Base-by-base conservation (phyloP, 768 basidiomycete species). In the Strobilomyces dryophilus region DNA sequence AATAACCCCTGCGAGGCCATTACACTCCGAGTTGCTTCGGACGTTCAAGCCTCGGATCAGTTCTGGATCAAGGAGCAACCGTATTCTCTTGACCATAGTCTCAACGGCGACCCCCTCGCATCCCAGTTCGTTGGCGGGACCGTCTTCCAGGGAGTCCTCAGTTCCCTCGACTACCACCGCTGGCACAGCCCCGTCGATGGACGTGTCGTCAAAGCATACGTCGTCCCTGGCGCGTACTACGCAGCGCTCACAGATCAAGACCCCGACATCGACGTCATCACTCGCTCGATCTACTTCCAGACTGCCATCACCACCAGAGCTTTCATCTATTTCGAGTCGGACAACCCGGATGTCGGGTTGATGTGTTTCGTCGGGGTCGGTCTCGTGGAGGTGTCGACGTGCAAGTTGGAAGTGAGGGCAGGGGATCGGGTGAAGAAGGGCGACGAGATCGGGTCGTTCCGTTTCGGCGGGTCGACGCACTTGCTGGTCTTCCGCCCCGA, bases 61-160 rank as follows among this genome's bases (percentile, higher is more conserved):
- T 84, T 86, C 66, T 85, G 81, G 82, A 59, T 84, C 65, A 84
- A 86, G 62, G 79, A 74, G 0, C 71, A 82, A 61, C 76, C 78
- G 0, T 87, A 85, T 64, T 84, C 83, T 8, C 77, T 85, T 43
- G 31, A 62, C 8, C 75, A 83, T 60, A 79, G 83, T 68, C 76
- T 85, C 32, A 63, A 73, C 46, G 63, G 73, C 36, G 74, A 81
- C 54, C 59, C 70, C 2, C 61, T 66, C 49, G 66, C 75, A 0
- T 51, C 71, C 1, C 64, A 73, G 20, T 79, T 83, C 53, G 68
- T 74, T 5, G 80, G 77, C 5, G 83, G 78, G 3, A 75, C 76
- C 1, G 64, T 80, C 34, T 76, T 74, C 64, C 84, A 85, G 61
- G 82, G 75, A 0, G 83, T 84, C 62, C 76, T 86, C 52, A 73